These are phyloP conservation scores for Aspergillus persii DNA, from an alignment of 2,329 filamentous ascomycete species.

Conservation along the genomic window DNA sequence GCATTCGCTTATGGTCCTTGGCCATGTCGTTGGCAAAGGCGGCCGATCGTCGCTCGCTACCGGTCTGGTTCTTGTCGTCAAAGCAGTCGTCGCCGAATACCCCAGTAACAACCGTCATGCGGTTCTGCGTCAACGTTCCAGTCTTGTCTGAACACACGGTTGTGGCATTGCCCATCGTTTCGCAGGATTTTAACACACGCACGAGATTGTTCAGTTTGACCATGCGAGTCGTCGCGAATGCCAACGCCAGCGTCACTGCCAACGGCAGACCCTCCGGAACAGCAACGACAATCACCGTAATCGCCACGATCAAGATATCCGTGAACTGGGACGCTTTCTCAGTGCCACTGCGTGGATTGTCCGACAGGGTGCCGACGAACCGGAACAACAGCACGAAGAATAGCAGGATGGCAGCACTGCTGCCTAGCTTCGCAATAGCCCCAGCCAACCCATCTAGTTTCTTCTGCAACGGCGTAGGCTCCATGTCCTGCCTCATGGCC, in stretches of 20 bases:
- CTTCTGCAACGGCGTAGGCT: conserved; percentile 71
- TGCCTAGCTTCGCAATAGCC: conserved; percentile 69
- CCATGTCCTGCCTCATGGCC: conserved; percentile 66
- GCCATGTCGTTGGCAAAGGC: conserved; percentile 2
- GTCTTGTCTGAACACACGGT: conserved; percentile 79
- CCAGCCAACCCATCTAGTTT: conserved; percentile 71
- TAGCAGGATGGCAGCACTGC: conserved; percentile 63
- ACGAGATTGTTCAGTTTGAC: conserved; percentile 72
- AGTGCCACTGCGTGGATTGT: conserved; percentile 53
- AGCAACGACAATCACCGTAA: conserved; percentile 73
- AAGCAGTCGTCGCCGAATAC: conserved; percentile 50
- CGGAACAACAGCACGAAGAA: conserved; percentile 83
- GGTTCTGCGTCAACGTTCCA: conserved; percentile 68
- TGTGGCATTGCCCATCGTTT: conserved; percentile 75
- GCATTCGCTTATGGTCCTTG: conserved; percentile 49
- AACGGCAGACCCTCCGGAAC: conserved; percentile 73
- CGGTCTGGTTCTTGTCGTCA: conserved; percentile 18
- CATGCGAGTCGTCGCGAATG: conserved; percentile 73
- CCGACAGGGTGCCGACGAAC: conserved; percentile 67
- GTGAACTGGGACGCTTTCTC: conserved; percentile 73
- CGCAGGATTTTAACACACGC: conserved; percentile 69
- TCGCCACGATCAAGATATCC: conserved; percentile 70
- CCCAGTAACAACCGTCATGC: conserved; percentile 72
- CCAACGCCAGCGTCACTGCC: conserved; percentile 69
- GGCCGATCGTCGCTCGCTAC: conserved; percentile 3